Evolutionary conservation across 2,329 filamentous ascomycete species (phyloP), one percentile per base, ranked within the genome.

Genomic region (Ilyonectria mors-panacis): DNA sequence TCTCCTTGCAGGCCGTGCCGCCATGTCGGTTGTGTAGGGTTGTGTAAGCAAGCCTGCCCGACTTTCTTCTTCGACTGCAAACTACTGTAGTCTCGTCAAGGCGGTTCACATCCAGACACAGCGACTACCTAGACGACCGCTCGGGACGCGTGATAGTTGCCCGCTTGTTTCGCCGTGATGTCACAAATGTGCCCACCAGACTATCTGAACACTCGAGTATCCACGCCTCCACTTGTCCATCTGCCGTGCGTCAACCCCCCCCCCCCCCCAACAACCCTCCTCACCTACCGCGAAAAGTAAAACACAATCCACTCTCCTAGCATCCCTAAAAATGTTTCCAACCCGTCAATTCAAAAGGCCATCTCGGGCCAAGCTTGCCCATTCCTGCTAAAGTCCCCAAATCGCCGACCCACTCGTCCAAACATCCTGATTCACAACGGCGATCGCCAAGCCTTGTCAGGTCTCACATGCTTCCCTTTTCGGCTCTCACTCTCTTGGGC

Each of bases 151-250:
- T 1, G 26, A 26, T 26, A 26, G 26, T 26, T 26, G 26, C 26
- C 26, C 26, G 26, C 26, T 26, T 26, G 26, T 26, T 26, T 26
- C 26, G 26, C 26, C 26, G 26, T 26, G 4, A 26, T 26, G 26
- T 26, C 26, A 26, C 26, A 26, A 26, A 26, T 26, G 26, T 26
- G 26, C 26, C 26, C 26, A 26, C 26, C 26, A 26, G 26, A 26
- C 26, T 26, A 19, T 33, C 48, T 26, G 48, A 21, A 12, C 26
- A 33, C 19, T 51, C 26, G 48, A 51, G 48, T 51, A 51, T 21
- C 48, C 48, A 51, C 28, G 48, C 10, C 47, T 50, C 47, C 47
- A 50, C 47, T 28, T 28, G 17, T n/a, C 47, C 48, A 51, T 33
- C 48, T 51, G 26, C 48, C 48, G 48, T 33, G 26, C 48, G n/a